Base-by-base conservation (phyloP, 1,284 basidiomycete species). In the Erythrobasidium hasegawianum region DNA sequence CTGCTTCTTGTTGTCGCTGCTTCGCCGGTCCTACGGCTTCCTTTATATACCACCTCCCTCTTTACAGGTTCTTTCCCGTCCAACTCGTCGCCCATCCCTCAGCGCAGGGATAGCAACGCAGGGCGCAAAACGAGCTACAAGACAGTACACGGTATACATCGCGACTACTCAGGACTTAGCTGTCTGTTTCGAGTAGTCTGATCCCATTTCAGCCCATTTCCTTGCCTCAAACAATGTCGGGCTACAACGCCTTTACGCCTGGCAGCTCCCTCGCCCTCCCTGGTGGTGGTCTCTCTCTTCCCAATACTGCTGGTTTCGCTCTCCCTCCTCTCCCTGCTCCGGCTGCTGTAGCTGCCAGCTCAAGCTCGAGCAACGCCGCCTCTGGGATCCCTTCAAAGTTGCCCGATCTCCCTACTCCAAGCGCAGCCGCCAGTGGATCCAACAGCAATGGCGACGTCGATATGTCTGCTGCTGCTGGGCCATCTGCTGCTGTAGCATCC, bases 371-470 rank as follows among this genome's bases (percentile, higher is more conserved):
- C 22, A 47, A 47, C 22, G 43, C 43, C 22, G 43, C 43, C 16
- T 47, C 43, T 47, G 43, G 16, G 8, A 47, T 47, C 22, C 16
- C 43, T 58, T 47, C 62, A 26, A 65, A 57, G 33, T 11, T 33
- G 5, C 33, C 33, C 33, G 33, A 33, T 11, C 33, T 33, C 33
- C 33, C 33, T 33, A 4, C 11, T 11, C 33, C 33, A 45, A 43
- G 53, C 24, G n/a, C n/a, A n/a, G n/a, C n/a, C n/a, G n/a, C n/a
- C n/a, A 27, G 22, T 7, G 41, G 38, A 20, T 20, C 40, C 54
- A 60, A 60, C 53, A 66, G 61, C 33, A 56, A 50, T n/a, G 67
- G 64, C 26, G 65, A 76, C 26, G 74, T 73, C 64, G 75, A 71
- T 55, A 72, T 75, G 62, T 45, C 55, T 18, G 53, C 61, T 18